Evolutionary conservation across 768 basidiomycete species (phyloP), one percentile per base, ranked within the genome.

Genomic region (Rhodocollybia butyracea): DNA sequence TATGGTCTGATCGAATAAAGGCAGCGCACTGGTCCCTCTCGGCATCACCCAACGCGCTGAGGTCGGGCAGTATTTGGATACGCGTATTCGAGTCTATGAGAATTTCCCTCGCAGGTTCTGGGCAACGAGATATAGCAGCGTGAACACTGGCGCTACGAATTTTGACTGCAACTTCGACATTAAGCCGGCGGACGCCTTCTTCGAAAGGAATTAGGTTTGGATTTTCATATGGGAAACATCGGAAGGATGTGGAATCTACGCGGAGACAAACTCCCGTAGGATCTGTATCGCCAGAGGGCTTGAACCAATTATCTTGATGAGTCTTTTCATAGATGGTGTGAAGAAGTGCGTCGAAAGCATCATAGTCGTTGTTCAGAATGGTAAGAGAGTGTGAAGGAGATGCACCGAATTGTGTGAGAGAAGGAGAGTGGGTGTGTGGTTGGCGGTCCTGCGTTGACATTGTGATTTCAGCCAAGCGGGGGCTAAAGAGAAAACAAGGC

Each of bases 21-120:
- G 92, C 92, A 17, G 86, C 91, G 46, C 88, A 91, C 61, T 93
- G 91, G 51, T 94, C 91, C 73, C 92, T 93, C 65, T 94, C 89
- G 3, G 91, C 91, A 34, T 80, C 73, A 2, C 87, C 86, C 32
- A 95, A 74, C 47, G 79, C 76, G 32, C 71, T 66, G 60, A 94
- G 83, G 36, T 79, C 79, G 52, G 86, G 84, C 21, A 95, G 70
- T 57, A 95, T 83, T 65, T 95, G 92, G 51, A 95, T 93, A 30
- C 91, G 86, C 0, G 91, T 94, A 62, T 89, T 83, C 50, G 76
- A 72, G 69, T 94, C 91, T 58, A 95, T 84, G 61, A 81, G 82
- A 50, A 89, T 79, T 79, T 31, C 78, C 71, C 6, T 81, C 76
- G 39, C 75, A 74, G 3, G 85, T 87, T 67, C 5, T 24, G 54